Evolutionary conservation across 495 filamentous ascomycete genomes (phyloP), one percentile per base, ranked within the genome.

Genomic region (Letharia columbiana): DNA sequence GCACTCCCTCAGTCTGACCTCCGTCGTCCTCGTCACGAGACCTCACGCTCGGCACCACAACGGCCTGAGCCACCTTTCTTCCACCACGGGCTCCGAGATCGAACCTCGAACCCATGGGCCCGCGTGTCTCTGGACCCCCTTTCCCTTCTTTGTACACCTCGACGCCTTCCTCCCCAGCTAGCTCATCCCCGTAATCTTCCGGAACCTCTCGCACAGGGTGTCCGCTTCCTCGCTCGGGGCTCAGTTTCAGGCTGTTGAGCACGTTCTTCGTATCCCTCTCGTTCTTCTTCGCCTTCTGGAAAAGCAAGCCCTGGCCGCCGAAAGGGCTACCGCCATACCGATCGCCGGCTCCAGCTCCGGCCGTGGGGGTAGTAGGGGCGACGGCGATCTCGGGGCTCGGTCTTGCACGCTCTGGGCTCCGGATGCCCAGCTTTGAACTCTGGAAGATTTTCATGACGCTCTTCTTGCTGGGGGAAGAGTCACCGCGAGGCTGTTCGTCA

Each of bases 241-340:
- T 57, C 54, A 57, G 33, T 6, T 37, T 57, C 13, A 57, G 54
- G 33, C 33, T 57, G 6, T 57, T 57, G 33, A 57, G 31, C 6
- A 57, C 54, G 17, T 57, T 57, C 54, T 37, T 57, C 1, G 33
- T 57, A 3, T 12, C 28, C 50, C 17, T 37, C 54, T 57, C 33
- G 3, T 37, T 57, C 7, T 7, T 20, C 33, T 57, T 57, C 54
- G 1, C 17, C 17, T 35, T 35, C 7, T 37, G 54, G 6, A 57
- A 57, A 20, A 57, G 54, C 54, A 57, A 57, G 17, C 54, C 54
- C 13, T 37, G 54, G 54, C 54, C 28, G n/a, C 54, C 54, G 31
- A 35, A 54, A 31, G 50, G 2, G 12, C 50, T 54, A 31, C 50
- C 50, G 3, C 2, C 23, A 13, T 54, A 28, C 28, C 0, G 23